A percentile compares a stretch with the other conserved stretches of the same genome.
Evolutionary conservation across 2,329 filamentous ascomycete species (phyloP).

Genomic region (Colletotrichum sp.): DNA sequence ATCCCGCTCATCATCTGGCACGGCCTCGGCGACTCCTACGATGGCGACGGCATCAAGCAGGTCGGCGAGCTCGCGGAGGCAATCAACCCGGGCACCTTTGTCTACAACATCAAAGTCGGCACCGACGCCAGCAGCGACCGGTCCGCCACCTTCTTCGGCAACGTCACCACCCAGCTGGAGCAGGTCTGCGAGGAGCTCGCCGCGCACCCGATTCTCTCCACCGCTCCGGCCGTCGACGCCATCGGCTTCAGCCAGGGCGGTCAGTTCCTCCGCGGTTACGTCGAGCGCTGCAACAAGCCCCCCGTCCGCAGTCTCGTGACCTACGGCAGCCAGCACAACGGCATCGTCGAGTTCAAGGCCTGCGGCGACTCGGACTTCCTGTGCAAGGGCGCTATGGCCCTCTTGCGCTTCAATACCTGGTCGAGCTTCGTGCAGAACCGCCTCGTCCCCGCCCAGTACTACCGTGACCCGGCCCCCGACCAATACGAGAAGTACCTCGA

Average conservation of each 20-base stretch:
- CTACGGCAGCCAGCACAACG: conserved; percentile 91
- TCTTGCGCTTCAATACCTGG: conserved; percentile 85
- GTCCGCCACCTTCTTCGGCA: conserved; percentile 87
- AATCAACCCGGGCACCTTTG: conserved; percentile 81
- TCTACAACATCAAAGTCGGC: conserved; percentile 79
- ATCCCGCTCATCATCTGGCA: conserved; percentile 96
- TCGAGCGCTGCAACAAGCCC: conserved; percentile 84
- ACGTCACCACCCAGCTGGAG: conserved; percentile 79
- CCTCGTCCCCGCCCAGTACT: conserved; percentile 95
- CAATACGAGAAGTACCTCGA: conserved; percentile 78
- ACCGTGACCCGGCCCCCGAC: conserved; percentile 67
- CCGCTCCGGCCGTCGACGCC: conserved; percentile 84
- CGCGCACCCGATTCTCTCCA: conserved; percentile 78
- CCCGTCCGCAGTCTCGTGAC: conserved; percentile 82
- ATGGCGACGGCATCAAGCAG: conserved; percentile 73
- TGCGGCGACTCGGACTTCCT: conserved; percentile 78
- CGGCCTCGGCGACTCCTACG: conserved; percentile 77
- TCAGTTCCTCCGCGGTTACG: conserved; percentile 90
- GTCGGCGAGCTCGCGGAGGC: conserved; percentile 75
- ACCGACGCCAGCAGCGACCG: conserved; percentile 73
- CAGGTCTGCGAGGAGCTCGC: conserved; percentile 80
- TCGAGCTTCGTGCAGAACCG: conserved; percentile 75
- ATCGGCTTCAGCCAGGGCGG: conserved; percentile 96
- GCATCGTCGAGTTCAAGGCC: conserved; percentile 81
- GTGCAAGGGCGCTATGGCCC: conserved; percentile 79